Evolutionary conservation across 371 early-diverging fungal genomes (phyloP).

Genomic region (Encephalitozoon hellem): DNA sequence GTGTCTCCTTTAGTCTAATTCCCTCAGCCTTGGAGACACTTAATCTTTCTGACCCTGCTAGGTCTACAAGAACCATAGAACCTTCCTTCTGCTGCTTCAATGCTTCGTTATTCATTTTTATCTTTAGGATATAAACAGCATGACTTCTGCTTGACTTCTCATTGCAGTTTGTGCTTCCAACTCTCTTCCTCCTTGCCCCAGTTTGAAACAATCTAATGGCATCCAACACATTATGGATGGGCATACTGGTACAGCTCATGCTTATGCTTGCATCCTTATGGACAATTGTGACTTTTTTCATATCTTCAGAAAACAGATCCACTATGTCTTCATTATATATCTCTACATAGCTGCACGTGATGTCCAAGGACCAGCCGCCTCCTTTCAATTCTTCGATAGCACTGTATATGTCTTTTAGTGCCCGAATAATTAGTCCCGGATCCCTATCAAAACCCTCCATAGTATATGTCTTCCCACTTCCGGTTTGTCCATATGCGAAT

Average conservation of each 20-base stretch:
- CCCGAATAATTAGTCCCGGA: slow-evolving; percentile 64
- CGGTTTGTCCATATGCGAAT: slow-evolving; percentile 98
- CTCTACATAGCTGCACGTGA: slow-evolving; percentile 77
- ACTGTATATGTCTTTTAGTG: slow-evolving; percentile 79
- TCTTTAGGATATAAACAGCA: slow-evolving; percentile 65
- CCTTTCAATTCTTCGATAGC: slow-evolving; percentile 68
- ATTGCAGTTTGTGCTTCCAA: slow-evolving; percentile 82
- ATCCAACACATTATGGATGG: slow-evolving; percentile 64
- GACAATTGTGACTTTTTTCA: slow-evolving; percentile 72
- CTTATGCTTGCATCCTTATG: slow-evolving; percentile 65
- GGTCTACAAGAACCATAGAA: slow-evolving; percentile 80
- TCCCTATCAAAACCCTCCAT: slow-evolving; percentile 66
- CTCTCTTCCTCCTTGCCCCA: slow-evolving; percentile 72
- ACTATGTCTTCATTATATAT: slow-evolving; percentile 86
- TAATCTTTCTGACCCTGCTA: slow-evolving; percentile 96
- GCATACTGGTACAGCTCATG: slow-evolving; percentile 5
- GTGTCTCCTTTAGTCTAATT: slow-evolving; percentile 79
- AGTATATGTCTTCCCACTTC: slow-evolving; percentile 81
- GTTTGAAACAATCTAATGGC: slow-evolving; percentile 67
- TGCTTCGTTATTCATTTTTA: slow-evolving; percentile 67
- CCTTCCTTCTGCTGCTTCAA: slow-evolving; percentile 69
- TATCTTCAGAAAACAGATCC: slow-evolving; percentile 68
- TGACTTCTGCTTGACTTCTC: slow-evolving; percentile 84
- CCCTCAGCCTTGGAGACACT: slow-evolving; percentile 75
- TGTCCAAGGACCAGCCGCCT: slow-evolving; percentile 74